Base-by-base conservation (phyloP, 768 basidiomycete species). In the Lepiota subincarnata region DNA sequence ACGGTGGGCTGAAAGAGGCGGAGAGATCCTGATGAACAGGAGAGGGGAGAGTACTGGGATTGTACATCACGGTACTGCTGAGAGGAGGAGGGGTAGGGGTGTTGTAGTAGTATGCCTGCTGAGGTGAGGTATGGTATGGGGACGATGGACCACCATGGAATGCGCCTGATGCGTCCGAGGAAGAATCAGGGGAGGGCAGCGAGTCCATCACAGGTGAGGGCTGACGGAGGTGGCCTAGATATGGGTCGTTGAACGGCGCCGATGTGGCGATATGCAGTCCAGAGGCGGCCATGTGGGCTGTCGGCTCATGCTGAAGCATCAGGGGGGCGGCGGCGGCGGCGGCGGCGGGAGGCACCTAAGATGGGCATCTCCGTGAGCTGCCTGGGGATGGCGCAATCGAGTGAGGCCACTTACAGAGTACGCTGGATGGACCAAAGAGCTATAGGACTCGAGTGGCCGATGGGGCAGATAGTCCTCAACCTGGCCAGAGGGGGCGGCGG, bases 151-250 rank as follows among this genome's bases (percentile, higher is more conserved):
- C 20, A 22, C 26, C 6, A 18, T 34, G 41, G 11, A 31, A 40
- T 6, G 20, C 2, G 37, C 26, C 18, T 26, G 38, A 40, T 16
- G 48, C 19, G 22, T 55, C 45, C 48, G 48, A 43, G 40, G 42
- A 50, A 8, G 48, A 35, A 6, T 22, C n/a, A 22, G 50, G 41
- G 10, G 50, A 43, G 31, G 52, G 18, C 35, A 39, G 36, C 10
- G 44, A 40, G 41, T 39, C 44, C 37, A 39, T 48, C 50, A 36
- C 40, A 13, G 36, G 55, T 11, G 48, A 57, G 48, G 55, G 36
- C 11, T 46, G 50, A 40, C 39, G 55, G 22, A 34, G 19, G 19
- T 34, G 41, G n/a, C 11, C 19, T 18, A 5, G 42, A 44, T 43
- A 43, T 20, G 41, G 34, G 18, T 35, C 24, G 22, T 44, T 35